Evolutionary conservation across 164 flowering plant genomes (phyloP), one percentile per base, ranked within the genome.

Genomic region (Sextonia rubra): DNA sequence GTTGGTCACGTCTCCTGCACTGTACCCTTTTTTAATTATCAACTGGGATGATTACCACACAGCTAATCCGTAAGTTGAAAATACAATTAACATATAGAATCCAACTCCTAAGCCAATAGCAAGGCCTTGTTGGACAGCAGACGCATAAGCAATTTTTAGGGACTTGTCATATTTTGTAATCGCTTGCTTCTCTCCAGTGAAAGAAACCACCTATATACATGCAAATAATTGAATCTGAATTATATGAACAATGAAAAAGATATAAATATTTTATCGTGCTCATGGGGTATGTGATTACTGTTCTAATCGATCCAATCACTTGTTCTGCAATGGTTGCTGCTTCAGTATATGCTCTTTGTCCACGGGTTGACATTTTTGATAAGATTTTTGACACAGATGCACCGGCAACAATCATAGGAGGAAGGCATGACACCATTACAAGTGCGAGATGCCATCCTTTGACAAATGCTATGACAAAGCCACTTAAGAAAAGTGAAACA

Each of bases 391-490:
- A 9, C 63, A 69, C 56, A 44, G 61, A 32, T 23, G 12, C 80
- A 4, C 80, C 80, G 26, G 80, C 68, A 52, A 63, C 9, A 1
- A 69, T 72, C 2, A 74, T 49, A 9, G 63, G 80, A 63, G 77
- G 77, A 71, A 78, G 71, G 67, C 69, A 72, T n/a, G 74, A 22
- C 5, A 65, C 37, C 76, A 77, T 79, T 32, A 75, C 78, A 37
- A 71, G 62, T 17, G 77, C 49, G 7, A 79, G 80, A 23, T 44
- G 80, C 74, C 80, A 73, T 32, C 80, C 74, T 75, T 69, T 56
- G 7, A 67, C 3, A 64, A 79, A 75, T 72, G 81, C 70, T 24
- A 73, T 37, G 5, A 47, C 52, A 48, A 73, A 77, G 52, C 81
- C 81, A 26, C 75, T 71, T 18, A 72, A n/a, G 69, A 79, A 75